phyloP scores from a whole-genome alignment of 2,329 filamentous ascomycete species.

The Exophiala mesophila region DNA sequence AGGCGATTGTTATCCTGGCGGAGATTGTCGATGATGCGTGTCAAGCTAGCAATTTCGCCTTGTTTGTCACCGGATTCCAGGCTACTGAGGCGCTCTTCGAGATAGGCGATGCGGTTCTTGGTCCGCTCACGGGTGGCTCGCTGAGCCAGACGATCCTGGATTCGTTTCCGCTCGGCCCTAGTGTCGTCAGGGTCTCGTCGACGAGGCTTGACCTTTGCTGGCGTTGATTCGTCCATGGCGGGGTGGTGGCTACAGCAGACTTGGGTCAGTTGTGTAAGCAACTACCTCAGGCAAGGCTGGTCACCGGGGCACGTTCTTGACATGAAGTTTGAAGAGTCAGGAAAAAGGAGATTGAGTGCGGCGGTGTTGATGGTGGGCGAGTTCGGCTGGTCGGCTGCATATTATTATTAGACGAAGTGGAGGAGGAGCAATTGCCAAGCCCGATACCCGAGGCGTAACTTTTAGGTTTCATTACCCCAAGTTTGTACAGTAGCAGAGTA shows the following conservation, averaged over 20 bases:
- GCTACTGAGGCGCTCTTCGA: conserved; percentile 13
- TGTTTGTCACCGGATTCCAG: conserved; percentile 15
- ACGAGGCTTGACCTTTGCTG: conserved; percentile 1
- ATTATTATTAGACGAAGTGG: background rate
- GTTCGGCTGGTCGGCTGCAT: no score
- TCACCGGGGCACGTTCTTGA: background rate
- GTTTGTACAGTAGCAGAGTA: no score
- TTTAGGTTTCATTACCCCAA: no score
- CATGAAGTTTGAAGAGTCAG: conserved; percentile 3
- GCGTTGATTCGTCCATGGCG: background rate
- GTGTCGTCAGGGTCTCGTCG: conserved; percentile 9
- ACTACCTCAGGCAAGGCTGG: conserved; percentile 34
- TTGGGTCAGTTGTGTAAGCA: no score
- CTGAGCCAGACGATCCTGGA: conserved; percentile 21
- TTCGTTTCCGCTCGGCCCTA: conserved; percentile 16
- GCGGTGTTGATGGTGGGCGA: background rate
- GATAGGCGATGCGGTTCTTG: conserved; percentile 19
- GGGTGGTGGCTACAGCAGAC: background rate
- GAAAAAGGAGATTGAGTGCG: background rate
- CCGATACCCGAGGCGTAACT: background rate
- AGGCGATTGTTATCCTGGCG: conserved; percentile 14
- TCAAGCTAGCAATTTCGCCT: conserved; percentile 13
- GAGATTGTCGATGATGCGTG: conserved; percentile 14
- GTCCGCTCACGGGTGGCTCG: conserved; percentile 24
- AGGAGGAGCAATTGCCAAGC: background rate